Evolutionary conservation across 495 filamentous ascomycete species (phyloP).

Genomic region (Neurospora sp.): DNA sequence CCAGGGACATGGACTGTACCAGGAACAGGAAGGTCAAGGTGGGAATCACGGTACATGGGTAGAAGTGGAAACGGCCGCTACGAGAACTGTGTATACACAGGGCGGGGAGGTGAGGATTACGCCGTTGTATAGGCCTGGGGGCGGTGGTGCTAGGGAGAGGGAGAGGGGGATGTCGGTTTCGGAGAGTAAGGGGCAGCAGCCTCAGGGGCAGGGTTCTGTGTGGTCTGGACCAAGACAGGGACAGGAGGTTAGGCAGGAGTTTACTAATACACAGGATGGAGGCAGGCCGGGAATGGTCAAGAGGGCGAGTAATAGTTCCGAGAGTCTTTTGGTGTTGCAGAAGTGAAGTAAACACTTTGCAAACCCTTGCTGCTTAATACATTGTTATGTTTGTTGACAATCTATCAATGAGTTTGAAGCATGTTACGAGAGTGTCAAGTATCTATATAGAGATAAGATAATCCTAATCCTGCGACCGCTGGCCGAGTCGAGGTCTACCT

Average conservation of each 20-base stretch:
- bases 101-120: background rate
- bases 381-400: background rate
- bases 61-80: background rate
- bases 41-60: background rate
- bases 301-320: constrained; percentile 5
- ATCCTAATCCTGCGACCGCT: background rate
- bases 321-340: constrained; percentile 3
- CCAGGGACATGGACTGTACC: background rate
- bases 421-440: background rate
- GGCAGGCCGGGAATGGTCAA: background rate
- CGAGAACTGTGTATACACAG: background rate
- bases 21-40: background rate
- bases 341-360: background rate
- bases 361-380: background rate
- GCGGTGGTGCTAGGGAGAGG: background rate
- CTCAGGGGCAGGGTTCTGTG: no score
- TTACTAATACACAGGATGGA: background rate
- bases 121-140: background rate
- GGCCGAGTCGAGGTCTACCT: background rate
- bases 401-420: background rate
- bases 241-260: background rate
- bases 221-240: background rate
- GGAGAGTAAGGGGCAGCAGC: background rate
- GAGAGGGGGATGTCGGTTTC: background rate
- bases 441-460: no score